A percentile compares a stretch with the other conserved stretches of the same genome.
Conservation (phyloP, 805 yeast genomes). For the Kodamaea kaohsiungensis region DNA sequence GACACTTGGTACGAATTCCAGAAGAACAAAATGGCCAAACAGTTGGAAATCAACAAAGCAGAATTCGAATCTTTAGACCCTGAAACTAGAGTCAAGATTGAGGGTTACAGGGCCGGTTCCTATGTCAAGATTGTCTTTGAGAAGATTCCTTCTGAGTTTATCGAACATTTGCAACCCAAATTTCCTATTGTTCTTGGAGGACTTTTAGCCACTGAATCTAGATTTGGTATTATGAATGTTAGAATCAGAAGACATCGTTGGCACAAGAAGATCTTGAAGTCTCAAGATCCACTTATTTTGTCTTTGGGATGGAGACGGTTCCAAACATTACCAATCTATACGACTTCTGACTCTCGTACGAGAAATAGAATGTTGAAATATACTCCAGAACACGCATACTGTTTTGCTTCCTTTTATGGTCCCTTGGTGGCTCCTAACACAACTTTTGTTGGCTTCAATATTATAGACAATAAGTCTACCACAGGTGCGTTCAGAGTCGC, state of each 20-base stretch:
- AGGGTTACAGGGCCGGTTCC: slow-evolving; percentile 91
- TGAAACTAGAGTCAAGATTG: slow-evolving; percentile 76
- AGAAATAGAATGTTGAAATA: slow-evolving; percentile 97
- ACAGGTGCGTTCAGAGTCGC: slow-evolving; percentile 92
- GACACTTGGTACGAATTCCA: slow-evolving; percentile 98
- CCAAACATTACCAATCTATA: slow-evolving; percentile 93
- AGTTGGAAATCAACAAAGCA: slow-evolving; percentile 86
- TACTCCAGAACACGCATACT: slow-evolving; percentile 97
- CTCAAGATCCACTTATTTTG: slow-evolving; percentile 91
- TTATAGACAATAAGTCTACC: slow-evolving; percentile 79
- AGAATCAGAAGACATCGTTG: slow-evolving; percentile 97
- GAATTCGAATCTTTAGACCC: slow-evolving; percentile 73
- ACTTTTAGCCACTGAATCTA: slow-evolving; percentile 81
- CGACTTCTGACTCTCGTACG: slow-evolving; percentile 96
- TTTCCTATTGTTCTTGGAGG: slow-evolving; percentile 92
- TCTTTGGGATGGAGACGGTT: slow-evolving; percentile 98
- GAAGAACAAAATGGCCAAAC: slow-evolving; percentile 96
- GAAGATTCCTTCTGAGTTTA: slow-evolving; percentile 82
- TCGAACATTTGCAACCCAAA: slow-evolving; percentile 80
- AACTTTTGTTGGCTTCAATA: slow-evolving; percentile 92
- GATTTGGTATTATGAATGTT: slow-evolving; percentile 90
- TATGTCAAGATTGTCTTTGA: slow-evolving; percentile 89
- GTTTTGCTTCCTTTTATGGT: slow-evolving; percentile 94
- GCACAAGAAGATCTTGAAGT: slow-evolving; percentile 94
- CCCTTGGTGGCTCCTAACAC: slow-evolving; percentile 97